These are phyloP conservation scores for Eucalyptus leucophloia DNA, from an alignment of 345 rosid genomes.

Conservation along the genomic window DNA sequence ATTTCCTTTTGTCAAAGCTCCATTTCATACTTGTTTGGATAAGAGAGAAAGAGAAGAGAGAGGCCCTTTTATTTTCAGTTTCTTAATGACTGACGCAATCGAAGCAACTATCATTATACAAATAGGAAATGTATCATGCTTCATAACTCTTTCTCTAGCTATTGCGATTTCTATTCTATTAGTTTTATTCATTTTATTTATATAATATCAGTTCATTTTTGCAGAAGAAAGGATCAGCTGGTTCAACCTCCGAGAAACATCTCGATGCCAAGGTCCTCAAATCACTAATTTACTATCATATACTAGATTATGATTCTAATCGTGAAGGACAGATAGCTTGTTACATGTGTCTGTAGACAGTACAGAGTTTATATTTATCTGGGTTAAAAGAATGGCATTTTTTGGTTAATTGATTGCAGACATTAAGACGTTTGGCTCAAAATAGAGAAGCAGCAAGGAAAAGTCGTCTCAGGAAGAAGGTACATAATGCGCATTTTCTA, in stretches of 20 bases:
- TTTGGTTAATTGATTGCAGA: conserved; percentile 22
- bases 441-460: conserved; percentile 99
- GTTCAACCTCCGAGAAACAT: conserved; percentile 62
- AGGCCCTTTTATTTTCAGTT: not conserved
- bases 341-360: not conserved
- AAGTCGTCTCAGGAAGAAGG: conserved; percentile 97
- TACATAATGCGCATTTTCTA: not conserved
- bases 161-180: not conserved
- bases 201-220: not conserved
- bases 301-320: not conserved
- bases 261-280: conserved; percentile 81
- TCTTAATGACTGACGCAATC: not conserved
- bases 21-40: not conserved
- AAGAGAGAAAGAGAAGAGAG: not conserved
- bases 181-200: not conserved
- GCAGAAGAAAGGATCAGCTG: conserved; percentile 55
- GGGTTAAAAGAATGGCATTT: not conserved
- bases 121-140: not conserved
- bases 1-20: not conserved
- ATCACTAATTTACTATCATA: not conserved
- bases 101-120: not conserved
- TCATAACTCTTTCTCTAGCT: not conserved
- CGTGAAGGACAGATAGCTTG: not conserved
- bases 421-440: conserved; percentile 93
- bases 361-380: not conserved